Evolutionary conservation across 768 basidiomycete genomes (phyloP).

Genomic region (Hericium rajendrae): DNA sequence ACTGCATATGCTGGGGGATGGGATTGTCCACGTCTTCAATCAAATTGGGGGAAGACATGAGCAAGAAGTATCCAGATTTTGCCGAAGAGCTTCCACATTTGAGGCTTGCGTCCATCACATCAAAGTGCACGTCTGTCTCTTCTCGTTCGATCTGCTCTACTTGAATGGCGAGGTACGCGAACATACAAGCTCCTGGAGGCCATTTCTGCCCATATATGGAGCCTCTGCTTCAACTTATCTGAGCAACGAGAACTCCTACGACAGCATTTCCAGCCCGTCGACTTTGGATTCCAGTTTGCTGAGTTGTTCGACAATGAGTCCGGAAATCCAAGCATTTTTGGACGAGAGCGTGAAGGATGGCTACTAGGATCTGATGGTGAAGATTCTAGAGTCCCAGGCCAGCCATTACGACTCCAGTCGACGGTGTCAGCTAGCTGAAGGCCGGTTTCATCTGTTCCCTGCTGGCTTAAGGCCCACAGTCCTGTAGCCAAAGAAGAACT

Average conservation of each 20-base stretch:
- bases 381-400: conserved; percentile 89
- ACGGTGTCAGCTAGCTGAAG: conserved; percentile 97
- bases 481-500: conserved; percentile 91
- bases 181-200: neutral
- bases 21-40: conserved; percentile 82
- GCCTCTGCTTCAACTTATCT: conserved; percentile 74
- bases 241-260: conserved; percentile 71
- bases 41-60: conserved; percentile 98
- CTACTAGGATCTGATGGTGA: conserved; percentile 98
- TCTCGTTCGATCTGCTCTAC: conserved; percentile 94
- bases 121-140: conserved; percentile 91
- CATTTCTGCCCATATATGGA: conserved; percentile 21
- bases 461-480: neutral
- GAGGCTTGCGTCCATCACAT: conserved; percentile 40
- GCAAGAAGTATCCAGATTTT: conserved; percentile 98
- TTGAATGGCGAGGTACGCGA: conserved; percentile 86
- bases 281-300: conserved; percentile 90
- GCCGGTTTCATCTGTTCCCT: conserved; percentile 29
- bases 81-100: conserved; percentile 89
- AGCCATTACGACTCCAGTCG: conserved; percentile 94
- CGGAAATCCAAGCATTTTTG: conserved; percentile 85
- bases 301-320: conserved; percentile 83
- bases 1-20: conserved; percentile 76
- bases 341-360: no score
- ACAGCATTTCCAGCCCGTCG: conserved; percentile 71